These are phyloP conservation scores for Cryphonectria japonica DNA, from an alignment of 2,329 filamentous ascomycete genomes.

Conservation along the genomic window DNA sequence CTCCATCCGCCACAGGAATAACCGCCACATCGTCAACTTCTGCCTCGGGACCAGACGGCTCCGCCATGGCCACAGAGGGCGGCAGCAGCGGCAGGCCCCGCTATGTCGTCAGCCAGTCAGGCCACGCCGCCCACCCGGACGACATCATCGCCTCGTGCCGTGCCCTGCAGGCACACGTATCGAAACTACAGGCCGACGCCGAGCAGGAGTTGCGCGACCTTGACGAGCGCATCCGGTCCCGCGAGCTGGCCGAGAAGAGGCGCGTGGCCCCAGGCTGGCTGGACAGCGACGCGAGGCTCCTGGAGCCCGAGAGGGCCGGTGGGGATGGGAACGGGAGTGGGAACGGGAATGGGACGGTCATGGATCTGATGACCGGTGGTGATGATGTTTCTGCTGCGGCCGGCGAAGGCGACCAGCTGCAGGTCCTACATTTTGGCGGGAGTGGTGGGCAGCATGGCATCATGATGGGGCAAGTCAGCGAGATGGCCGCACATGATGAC, in stretches of 20 bases:
- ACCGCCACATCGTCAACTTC: constrained; percentile 45
- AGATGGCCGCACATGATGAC: constrained; percentile 47
- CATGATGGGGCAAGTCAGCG: constrained; percentile 36
- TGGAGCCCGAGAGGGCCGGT: constrained; percentile 66
- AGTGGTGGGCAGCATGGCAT: constrained; percentile 24
- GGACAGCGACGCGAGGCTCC: constrained; percentile 70
- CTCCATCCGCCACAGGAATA: constrained; percentile 67
- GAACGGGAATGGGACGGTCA: constrained; percentile 28
- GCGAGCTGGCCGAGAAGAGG: constrained; percentile 79
- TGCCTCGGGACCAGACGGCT: constrained; percentile 36
- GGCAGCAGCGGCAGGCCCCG: constrained; percentile 51
- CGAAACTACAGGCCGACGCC: constrained; percentile 69
- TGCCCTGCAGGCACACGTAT: constrained; percentile 76
- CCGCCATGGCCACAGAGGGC: constrained; percentile 28
- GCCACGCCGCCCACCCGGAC: constrained; percentile 83
- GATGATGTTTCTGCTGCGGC: constrained; percentile 9
- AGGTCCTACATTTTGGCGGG: constrained; percentile 48
- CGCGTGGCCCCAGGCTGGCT: constrained; percentile 80
- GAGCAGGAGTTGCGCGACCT: constrained; percentile 69
- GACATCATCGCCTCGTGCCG: constrained; percentile 83
- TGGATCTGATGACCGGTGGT: constrained; percentile 41
- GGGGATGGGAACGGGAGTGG: constrained; percentile 33
- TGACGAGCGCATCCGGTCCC: constrained; percentile 65
- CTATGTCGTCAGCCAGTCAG: constrained; percentile 79
- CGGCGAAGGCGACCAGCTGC: constrained; percentile 56